Evolutionary conservation across 345 rosid genomes (phyloP).

Genomic region (Pistacia integerrima): DNA sequence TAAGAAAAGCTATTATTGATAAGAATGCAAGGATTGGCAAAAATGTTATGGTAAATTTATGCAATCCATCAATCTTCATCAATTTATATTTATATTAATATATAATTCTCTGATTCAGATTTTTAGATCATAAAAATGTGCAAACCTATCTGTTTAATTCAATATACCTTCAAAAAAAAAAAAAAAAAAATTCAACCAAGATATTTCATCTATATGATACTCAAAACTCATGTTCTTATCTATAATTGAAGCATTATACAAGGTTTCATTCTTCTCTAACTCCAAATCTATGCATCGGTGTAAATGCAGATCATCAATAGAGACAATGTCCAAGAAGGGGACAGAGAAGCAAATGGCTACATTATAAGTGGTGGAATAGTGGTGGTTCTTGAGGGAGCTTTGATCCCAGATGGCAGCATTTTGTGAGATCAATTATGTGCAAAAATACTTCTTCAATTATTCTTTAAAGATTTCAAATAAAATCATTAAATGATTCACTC

Average conservation of each 20-base stretch:
- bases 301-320: slow-evolving; percentile 60
- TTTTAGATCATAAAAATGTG: too few relatives aligned
- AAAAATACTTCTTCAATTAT: slow-evolving; percentile 15
- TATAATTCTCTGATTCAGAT: too few relatives aligned
- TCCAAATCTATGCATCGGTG: neutral
- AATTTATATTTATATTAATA: neutral
- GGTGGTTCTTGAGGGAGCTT: slow-evolving; percentile 59
- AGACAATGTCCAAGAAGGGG: slow-evolving; percentile 67
- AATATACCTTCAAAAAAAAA: too few relatives aligned
- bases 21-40: slow-evolving; percentile 83
- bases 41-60: slow-evolving; percentile 51
- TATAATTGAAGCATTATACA: neutral
- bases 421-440: slow-evolving; percentile 30
- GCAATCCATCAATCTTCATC: neutral
- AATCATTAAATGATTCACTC: neutral
- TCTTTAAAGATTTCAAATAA: slow-evolving; percentile 20
- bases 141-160: too few relatives aligned
- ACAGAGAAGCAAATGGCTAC: slow-evolving; percentile 64
- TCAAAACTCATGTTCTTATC: too few relatives aligned
- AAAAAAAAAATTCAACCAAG: too few relatives aligned
- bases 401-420: slow-evolving; percentile 52
- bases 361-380: slow-evolving; percentile 68
- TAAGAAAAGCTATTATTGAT: slow-evolving; percentile 68
- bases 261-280: neutral
- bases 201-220: too few relatives aligned